Base-by-base conservation (phyloP, 169 alveolate genomes). In the Cryptosporidium sp. region DNA sequence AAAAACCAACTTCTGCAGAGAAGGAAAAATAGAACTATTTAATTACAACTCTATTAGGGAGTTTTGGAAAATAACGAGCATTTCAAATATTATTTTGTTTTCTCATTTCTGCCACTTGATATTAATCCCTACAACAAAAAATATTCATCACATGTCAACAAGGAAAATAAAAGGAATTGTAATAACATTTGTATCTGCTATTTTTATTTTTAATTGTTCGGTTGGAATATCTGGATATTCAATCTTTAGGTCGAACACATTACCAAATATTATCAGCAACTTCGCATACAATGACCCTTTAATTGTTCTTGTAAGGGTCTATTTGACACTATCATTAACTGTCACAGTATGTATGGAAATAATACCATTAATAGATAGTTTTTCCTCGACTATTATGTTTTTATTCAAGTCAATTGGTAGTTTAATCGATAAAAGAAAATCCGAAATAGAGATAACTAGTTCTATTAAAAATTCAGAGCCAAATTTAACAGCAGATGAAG, bases 281-380 rank as follows among this genome's bases (percentile, higher is more conserved):
- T 80, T 61, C 29, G 33, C 75, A 80, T 37, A 48, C 37, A 48
- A 65, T 45, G 80, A 80, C 21, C 89, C 89, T 16, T 80, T 80
- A 62, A 45, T 80, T 37, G 65, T 80, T 29, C 39, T 60, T 0
- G 44, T 62, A 6, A 80, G 89, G 52, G 26, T 45, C 16, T 80
- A 80, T 48, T 42, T 80, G 31, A 61, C 69, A 7, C 37, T 80
- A 33, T 60, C 89, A 14, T 29, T 80, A 39, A 80, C 89, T 4
- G 89, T 80, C n/a, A 80, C 89, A 44, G 21, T 80, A 61, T 80
- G 89, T 67, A 80, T 80, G 48, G 89, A 80, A 80, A 62, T 44
- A 12, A 45, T 80, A 39, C 89, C 89, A 18, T 39, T 80, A 18
- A 35, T 65, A 26, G 75, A 62, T 26, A 80, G 89, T 80, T 60